A percentile compares a stretch with the other conserved stretches of the same genome.
phyloP scores from a whole-genome alignment of 805 yeast species.

The Wickerhamiella hasegawae region DNA sequence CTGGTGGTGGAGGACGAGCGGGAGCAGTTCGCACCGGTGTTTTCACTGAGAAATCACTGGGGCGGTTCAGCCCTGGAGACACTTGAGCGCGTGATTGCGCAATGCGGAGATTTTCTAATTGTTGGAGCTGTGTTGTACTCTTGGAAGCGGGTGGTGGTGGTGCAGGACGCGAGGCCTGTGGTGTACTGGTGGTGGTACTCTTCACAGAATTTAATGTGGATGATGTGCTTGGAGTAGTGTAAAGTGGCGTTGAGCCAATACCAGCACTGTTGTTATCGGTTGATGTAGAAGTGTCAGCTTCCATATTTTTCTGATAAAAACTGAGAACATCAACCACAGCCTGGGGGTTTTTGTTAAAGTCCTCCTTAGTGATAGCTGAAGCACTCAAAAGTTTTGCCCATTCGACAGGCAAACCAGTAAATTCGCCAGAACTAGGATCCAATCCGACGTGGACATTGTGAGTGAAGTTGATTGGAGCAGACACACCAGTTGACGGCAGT shows the following conservation, averaged over 20 bases:
- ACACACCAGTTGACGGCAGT: conserved; percentile 37
- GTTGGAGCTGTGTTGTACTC: conserved; percentile 3
- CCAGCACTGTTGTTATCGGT: no score
- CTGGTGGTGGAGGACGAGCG: no score
- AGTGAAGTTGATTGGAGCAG: conserved; percentile 86
- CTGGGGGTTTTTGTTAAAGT: conserved; percentile 82
- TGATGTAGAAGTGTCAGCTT: no score
- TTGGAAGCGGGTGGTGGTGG: conserved; percentile 5
- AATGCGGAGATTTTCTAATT: conserved; percentile 2
- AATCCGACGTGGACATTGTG: conserved; percentile 93
- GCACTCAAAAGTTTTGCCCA: conserved; percentile 77
- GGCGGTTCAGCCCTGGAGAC: no score
- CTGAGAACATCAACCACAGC: conserved; percentile 87
- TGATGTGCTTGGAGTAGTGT: background rate
- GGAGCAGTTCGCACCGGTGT: no score
- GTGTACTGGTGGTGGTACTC: background rate
- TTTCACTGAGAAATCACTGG: no score
- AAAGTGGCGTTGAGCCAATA: no score
- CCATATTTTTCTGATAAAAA: conserved; percentile 34
- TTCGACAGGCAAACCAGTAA: conserved; percentile 81
- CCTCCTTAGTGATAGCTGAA: conserved; percentile 75
- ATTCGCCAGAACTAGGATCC: conserved; percentile 69
- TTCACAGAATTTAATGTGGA: background rate
- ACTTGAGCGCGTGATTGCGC: no score
- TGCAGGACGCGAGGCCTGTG: conserved; percentile 3